Evolutionary conservation across 2,329 filamentous ascomycete species (phyloP).

Genomic region (Colletotrichum higginsianum): DNA sequence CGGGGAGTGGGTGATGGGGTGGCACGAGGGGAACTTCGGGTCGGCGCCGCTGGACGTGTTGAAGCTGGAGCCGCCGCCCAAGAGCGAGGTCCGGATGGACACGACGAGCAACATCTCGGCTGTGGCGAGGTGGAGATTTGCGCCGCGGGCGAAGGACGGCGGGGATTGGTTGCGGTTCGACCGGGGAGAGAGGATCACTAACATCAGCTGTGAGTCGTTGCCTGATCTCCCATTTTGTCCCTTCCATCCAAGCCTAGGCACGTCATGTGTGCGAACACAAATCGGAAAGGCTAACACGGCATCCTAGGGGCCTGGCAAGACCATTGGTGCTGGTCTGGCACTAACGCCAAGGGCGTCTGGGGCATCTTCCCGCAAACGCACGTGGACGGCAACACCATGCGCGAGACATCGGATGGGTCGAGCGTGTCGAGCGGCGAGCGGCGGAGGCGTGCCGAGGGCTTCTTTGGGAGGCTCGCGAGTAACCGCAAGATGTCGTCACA

Average conservation of each 20-base stretch:
- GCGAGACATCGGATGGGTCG: conserved; percentile 51
- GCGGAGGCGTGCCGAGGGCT: conserved; percentile 48
- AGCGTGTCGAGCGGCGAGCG: conserved; percentile 54
- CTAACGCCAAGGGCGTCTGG: conserved; percentile 66
- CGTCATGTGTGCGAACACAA: too few relatives aligned
- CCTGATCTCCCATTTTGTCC: background rate
- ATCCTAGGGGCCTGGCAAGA: conserved; percentile 59
- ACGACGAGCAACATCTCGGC: conserved; percentile 64
- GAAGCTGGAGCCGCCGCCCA: conserved; percentile 63
- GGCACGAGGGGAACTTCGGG: conserved; percentile 68
- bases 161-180: conserved; percentile 73
- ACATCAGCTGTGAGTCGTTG: conserved; percentile 68
- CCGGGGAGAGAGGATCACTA: conserved; percentile 77
- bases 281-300: conserved; percentile 6
- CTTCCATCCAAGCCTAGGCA: background rate
- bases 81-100: conserved; percentile 62
- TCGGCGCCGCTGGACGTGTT: conserved; percentile 65
- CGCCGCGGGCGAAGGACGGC: conserved; percentile 57
- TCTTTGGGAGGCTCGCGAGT: conserved; percentile 53
- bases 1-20: conserved; percentile 71
- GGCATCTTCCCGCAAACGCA: conserved; percentile 68
- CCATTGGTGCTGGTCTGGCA: conserved; percentile 72
- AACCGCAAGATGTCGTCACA: conserved; percentile 49
- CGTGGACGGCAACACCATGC: conserved; percentile 62
- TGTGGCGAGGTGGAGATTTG: conserved; percentile 68